These are phyloP conservation scores for Acanthamoeba castellanii DNA, from an alignment of 208 protist species.

Conservation along the genomic window DNA sequence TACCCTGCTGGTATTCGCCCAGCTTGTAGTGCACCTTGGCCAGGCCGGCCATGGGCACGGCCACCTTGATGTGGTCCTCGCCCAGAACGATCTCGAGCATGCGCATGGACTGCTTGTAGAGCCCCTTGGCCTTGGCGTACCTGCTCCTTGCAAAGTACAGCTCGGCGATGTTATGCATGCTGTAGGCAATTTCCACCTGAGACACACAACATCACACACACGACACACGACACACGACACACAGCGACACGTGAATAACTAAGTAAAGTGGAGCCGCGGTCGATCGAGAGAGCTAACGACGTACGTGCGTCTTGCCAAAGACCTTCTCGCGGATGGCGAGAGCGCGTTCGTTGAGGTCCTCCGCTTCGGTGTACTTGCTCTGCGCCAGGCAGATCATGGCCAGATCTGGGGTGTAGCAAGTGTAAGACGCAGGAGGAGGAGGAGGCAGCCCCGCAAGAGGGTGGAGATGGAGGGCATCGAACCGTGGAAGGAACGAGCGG, in stretches of 20 bases:
- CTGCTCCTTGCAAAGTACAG: constrained; percentile 71
- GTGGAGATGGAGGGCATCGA: not conserved
- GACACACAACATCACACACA: not conserved
- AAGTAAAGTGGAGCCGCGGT: no score
- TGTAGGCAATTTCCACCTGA: constrained; percentile 72
- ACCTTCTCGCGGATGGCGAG: constrained; percentile 75
- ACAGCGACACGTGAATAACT: no score
- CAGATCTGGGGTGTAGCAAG: constrained; percentile 3
- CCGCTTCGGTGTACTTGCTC: constrained; percentile 65
- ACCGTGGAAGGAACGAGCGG: constrained; percentile 68
- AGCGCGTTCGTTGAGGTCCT: constrained; percentile 62
- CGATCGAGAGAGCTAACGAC: not conserved
- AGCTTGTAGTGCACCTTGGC: constrained; percentile 75
- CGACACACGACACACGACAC: no score
- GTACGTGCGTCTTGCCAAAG: constrained; percentile 76
- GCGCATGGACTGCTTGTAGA: constrained; percentile 65
- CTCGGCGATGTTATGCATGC: constrained; percentile 74
- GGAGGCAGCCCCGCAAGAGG: not conserved
- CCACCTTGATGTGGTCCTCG: constrained; percentile 70
- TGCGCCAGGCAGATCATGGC: constrained; percentile 75
- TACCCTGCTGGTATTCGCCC: constrained; percentile 73
- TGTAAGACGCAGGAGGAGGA: no score
- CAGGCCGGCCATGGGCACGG: constrained; percentile 55
- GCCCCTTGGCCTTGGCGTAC: constrained; percentile 67
- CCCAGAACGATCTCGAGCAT: constrained; percentile 72